Conservation (phyloP, 2,329 filamentous ascomycete genomes). For the Paraphoma chrysanthemicola region DNA sequence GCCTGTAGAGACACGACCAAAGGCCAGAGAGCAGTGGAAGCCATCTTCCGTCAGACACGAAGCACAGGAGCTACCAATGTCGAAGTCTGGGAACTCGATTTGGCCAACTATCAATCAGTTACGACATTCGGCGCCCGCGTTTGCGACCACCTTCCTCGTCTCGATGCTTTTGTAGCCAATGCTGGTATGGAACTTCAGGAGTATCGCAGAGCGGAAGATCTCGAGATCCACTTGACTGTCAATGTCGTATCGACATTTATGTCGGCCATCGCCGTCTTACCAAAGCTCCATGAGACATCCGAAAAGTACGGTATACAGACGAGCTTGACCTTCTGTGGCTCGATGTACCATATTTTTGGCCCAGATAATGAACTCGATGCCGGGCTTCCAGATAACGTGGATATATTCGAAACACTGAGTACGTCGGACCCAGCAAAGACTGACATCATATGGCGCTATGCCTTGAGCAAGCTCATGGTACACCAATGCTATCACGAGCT, state of each 20-base stretch:
- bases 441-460: background rate
- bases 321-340: conserved; percentile 16
- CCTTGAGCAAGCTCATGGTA: background rate
- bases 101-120: conserved; percentile 25
- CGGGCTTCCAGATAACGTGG: conserved; percentile 15
- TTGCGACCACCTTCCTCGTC: conserved; percentile 22
- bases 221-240: conserved; percentile 57
- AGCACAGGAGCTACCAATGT: conserved; percentile 14
- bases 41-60: conserved; percentile 20
- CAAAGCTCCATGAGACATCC: conserved; percentile 33
- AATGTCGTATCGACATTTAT: conserved; percentile 60
- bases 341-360: conserved; percentile 12
- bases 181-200: conserved; percentile 34
- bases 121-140: conserved; percentile 24
- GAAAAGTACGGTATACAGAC: conserved; percentile 15
- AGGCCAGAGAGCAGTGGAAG: conserved; percentile 33
- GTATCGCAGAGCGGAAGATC: conserved; percentile 30
- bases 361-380: conserved; percentile 6
- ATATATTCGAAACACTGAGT: conserved; percentile 15
- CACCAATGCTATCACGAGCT: background rate
- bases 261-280: conserved; percentile 56
- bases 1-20: conserved; percentile 37
- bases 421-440: conserved; percentile 8
- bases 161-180: conserved; percentile 44
- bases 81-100: conserved; percentile 36